Percentiles rank a stretch among this genome's conserved stretches.
Evolutionary conservation across 768 basidiomycete species (phyloP).

Genomic region (Clitopilus hobsonii): DNA sequence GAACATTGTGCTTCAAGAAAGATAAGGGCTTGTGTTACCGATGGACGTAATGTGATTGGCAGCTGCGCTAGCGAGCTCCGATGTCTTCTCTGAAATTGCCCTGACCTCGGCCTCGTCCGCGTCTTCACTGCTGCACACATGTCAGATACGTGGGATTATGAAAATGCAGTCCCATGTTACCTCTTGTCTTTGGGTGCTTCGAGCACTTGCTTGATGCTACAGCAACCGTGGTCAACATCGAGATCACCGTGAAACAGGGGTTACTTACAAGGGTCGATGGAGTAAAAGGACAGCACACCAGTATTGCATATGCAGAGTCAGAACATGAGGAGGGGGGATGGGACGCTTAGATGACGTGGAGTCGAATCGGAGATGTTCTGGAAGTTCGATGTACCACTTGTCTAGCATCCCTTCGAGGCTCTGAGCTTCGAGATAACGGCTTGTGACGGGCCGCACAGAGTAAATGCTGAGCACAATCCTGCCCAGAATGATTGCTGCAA

Average conservation of each 20-base stretch:
- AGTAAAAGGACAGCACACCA: slow-evolving; percentile 75
- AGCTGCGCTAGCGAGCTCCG: slow-evolving; percentile 69
- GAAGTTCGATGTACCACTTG: slow-evolving; percentile 72
- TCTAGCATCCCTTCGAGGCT: slow-evolving; percentile 59
- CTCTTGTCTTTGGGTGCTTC: slow-evolving; percentile 30
- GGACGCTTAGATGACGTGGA: slow-evolving; percentile 36
- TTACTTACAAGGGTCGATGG: slow-evolving; percentile 74
- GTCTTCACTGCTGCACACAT: slow-evolving; percentile 26
- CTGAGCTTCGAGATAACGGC: slow-evolving; percentile 54
- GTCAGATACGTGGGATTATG: not conserved
- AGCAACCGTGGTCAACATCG: slow-evolving; percentile 8
- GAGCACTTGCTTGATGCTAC: slow-evolving; percentile 36
- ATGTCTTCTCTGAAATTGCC: slow-evolving; percentile 54
- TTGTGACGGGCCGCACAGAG: slow-evolving; percentile 50
- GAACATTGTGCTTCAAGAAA: not conserved
- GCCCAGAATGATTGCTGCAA: slow-evolving; percentile 63
- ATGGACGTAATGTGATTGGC: slow-evolving; percentile 78
- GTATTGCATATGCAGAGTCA: slow-evolving; percentile 82
- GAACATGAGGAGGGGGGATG: slow-evolving; percentile 54
- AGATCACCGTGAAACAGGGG: slow-evolving; percentile 1
- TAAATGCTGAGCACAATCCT: slow-evolving; percentile 70
- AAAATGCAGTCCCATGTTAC: slow-evolving; percentile 20
- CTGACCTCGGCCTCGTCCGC: slow-evolving; percentile 50
- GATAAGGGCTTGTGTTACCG: slow-evolving; percentile 29
- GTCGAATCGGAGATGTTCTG: slow-evolving; percentile 64